Evolutionary conservation across 495 filamentous ascomycete genomes (phyloP).

Genomic region (Friedmanniomyces endolithicus): DNA sequence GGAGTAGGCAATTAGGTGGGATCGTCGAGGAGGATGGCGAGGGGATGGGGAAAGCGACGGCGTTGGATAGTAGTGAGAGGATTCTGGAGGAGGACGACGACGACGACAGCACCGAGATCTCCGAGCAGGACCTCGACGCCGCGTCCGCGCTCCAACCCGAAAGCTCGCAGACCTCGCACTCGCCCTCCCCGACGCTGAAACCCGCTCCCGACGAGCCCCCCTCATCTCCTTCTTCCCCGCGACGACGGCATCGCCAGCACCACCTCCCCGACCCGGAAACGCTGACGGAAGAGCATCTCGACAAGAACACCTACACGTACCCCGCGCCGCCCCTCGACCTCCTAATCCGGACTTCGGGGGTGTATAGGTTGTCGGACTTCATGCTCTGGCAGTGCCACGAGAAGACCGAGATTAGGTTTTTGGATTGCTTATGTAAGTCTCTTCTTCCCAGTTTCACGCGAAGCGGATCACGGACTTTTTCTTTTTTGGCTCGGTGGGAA

Average conservation of each 20-base stretch:
- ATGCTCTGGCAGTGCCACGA: slow-evolving; percentile 98
- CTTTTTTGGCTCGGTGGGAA: too few relatives aligned
- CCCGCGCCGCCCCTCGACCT: slow-evolving; percentile 79
- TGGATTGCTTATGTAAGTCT: slow-evolving; percentile 61
- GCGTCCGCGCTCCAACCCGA: slow-evolving; percentile 9
- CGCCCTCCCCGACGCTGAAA: slow-evolving; percentile 25
- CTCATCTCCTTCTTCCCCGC: not conserved
- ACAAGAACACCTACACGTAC: slow-evolving; percentile 70
- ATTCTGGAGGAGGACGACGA: slow-evolving; percentile 25
- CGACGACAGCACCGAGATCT: slow-evolving; percentile 27
- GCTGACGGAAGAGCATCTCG: slow-evolving; percentile 69
- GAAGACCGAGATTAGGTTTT: slow-evolving; percentile 79
- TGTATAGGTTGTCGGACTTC: slow-evolving; percentile 86
- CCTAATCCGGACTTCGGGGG: slow-evolving; percentile 79
- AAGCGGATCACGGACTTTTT: too few relatives aligned
- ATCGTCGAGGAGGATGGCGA: slow-evolving; percentile 27
- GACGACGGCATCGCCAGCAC: slow-evolving; percentile 24
- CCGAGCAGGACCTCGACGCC: slow-evolving; percentile 19
- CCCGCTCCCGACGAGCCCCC: not conserved
- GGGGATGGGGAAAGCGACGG: too few relatives aligned
- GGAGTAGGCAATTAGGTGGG: slow-evolving; percentile 37
- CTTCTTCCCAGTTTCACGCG: not conserved
- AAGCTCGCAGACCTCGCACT: slow-evolving; percentile 27
- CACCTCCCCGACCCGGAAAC: slow-evolving; percentile 57
- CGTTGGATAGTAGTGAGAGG: slow-evolving; percentile 16